Evolutionary conservation across 805 yeast species (phyloP).

Genomic region (Candida ficus): DNA sequence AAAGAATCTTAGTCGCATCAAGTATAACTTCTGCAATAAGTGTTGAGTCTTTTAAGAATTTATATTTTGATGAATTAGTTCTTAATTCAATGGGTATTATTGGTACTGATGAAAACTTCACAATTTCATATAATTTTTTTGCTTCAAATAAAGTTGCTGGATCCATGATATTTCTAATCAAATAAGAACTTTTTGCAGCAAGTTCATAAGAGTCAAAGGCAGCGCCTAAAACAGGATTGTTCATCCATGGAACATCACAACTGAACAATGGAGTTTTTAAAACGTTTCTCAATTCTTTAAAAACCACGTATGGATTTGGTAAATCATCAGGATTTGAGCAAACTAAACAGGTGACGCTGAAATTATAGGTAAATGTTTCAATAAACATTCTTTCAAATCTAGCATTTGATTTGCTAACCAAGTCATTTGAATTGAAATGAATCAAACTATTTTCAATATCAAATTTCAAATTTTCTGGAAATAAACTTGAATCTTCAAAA

Average conservation of each 20-base stretch:
- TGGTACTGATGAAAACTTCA: conserved; percentile 15
- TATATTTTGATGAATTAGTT: conserved; percentile 8
- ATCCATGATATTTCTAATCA: conserved; percentile 15
- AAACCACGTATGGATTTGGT: conserved; percentile 40
- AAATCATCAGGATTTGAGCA: conserved; percentile 29
- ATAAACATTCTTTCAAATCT: conserved; percentile 29
- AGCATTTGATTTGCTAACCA: too few species aligned
- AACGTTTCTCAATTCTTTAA: conserved; percentile 27
- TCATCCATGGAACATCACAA: conserved; percentile 37
- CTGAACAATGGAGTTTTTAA: conserved; percentile 32
- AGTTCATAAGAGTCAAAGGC: conserved; percentile 31
- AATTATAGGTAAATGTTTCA: conserved; percentile 41
- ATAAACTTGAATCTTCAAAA: too few species aligned
- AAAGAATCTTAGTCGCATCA: conserved; percentile 15
- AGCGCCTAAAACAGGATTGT: conserved; percentile 37
- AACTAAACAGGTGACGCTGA: conserved; percentile 33
- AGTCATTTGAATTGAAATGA: not conserved
- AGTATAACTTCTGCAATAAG: conserved; percentile 17
- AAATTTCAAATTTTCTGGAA: conserved; percentile 13
- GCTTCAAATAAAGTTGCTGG: conserved; percentile 10
- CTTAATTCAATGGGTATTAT: conserved; percentile 17
- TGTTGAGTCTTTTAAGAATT: conserved; percentile 15
- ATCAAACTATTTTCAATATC: conserved; percentile 15
- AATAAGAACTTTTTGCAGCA: conserved; percentile 32
- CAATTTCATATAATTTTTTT: conserved; percentile 14